Evolutionary conservation across 805 yeast species (phyloP), one percentile per base, ranked within the genome.

Genomic region (Kodamaea leandrae): DNA sequence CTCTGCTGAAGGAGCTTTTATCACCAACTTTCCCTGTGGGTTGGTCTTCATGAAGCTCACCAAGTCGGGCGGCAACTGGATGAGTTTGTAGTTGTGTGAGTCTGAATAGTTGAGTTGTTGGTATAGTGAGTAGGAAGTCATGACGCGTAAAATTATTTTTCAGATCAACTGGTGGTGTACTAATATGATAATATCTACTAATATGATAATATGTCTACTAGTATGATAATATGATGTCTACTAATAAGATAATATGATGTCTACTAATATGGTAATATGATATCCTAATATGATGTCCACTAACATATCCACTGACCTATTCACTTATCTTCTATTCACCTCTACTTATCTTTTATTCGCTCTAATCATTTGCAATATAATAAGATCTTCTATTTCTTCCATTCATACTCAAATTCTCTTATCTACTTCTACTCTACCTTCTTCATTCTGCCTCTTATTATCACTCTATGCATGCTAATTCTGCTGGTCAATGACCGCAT

Each of bases 401-500:
- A n/a, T n/a, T n/a, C n/a, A n/a, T n/a, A n/a, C n/a, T n/a, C n/a
- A 7, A n/a, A 12, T 8, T 7, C 16, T n/a, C 32, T n/a, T n/a
- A n/a, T n/a, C n/a, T n/a, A n/a, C n/a, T n/a, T n/a, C n/a, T n/a
- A n/a, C 26, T 24, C 26, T 9, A 9, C n/a, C 26, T 9, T 24
- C n/a, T 30, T 13, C 7, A 18, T 30, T 30, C 34, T 6, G 6
- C 28, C 8, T 8, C 14, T 25, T 25, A 6, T 25, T n/a, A n/a
- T n/a, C n/a, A n/a, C 28, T 8, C 10, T 16, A 19, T 21, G 6
- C 17, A 25, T 9, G 10, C 43, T 68, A 83, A 54, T 81, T 82
- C 62, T 83, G 84, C 54, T 77, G 80, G 23, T 77, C 74, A 46
- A 86, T 78, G 56, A 81, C 73, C 41, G 71, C 66, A 61, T 86